phyloP scores from a whole-genome alignment of 179 eudicot species.

The Gypsophila paniculata region DNA sequence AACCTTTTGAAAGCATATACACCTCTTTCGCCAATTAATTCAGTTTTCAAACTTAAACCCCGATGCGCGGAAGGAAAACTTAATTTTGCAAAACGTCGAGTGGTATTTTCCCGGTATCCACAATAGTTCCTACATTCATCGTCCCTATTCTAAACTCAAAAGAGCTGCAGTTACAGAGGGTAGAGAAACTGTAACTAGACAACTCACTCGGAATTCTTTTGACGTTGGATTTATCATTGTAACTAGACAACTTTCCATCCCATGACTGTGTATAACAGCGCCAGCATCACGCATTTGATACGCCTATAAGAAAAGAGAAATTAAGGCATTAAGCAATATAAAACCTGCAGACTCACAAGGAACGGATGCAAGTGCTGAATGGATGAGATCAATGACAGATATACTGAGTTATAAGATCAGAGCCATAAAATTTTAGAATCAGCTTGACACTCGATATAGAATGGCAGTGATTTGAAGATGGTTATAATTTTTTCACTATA shows the following conservation, averaged over 20 bases:
- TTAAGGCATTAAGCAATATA: not conserved
- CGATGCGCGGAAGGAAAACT: no score
- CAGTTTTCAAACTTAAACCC: no score
- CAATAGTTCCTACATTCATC: not conserved
- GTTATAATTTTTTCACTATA: not conserved
- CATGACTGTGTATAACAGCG: slow-evolving; percentile 96
- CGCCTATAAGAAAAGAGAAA: slow-evolving; percentile 47
- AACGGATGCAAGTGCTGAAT: not conserved
- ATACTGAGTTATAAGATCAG: not conserved
- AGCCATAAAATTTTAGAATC: no score
- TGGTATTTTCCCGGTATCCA: no score
- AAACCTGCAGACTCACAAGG: not conserved
- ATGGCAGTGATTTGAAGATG: not conserved
- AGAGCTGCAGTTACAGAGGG: not conserved
- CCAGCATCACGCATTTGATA: slow-evolving; percentile 94
- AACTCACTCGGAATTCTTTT: slow-evolving; percentile 80
- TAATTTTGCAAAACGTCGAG: no score
- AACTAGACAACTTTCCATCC: slow-evolving; percentile 90
- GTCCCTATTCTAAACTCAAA: not conserved
- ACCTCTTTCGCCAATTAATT: no score
- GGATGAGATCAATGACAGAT: no score
- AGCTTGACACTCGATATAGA: no score
- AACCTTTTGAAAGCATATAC: no score
- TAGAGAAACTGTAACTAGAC: not conserved
- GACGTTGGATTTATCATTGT: slow-evolving; percentile 83